Evolutionary conservation across 208 protist genomes (phyloP), one percentile per base, ranked within the genome.

Genomic region (Trypanosoma conorhini): DNA sequence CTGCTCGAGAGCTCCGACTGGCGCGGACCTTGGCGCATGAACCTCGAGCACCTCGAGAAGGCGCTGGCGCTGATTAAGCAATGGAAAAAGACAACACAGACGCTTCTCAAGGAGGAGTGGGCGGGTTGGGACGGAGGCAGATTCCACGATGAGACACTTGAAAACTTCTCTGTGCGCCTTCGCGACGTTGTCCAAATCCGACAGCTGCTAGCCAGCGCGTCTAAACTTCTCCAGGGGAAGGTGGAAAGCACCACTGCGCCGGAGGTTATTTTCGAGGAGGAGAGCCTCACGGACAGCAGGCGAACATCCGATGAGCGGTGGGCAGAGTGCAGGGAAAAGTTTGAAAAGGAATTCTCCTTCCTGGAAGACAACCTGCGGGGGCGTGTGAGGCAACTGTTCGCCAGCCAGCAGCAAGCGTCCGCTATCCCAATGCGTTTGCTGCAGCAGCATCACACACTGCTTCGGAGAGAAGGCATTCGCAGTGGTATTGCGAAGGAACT

Each of bases 341-440:
- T 94, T 69, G 83, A 95, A 55, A 86, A 87, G 69, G 86, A 97
- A 62, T 87, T 95, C 71, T 86, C 81, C 31, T 94, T 97, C 64
- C 24, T 94, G 4, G 88, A 95, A 76, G 83, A 85, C 40, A 79
- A 77, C 33, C 72, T 97, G 50, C 82, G 88, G 46, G 81, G 73
- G 44, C 78, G 83, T 33, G 72, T 93, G 28, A 88, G 83, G 79
- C 74, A 87, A 50, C 51, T 84, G 8, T 76, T 94, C 26, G 62
- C 33, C 60, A 17, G 52, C 76, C 21, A 69, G 63, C 35, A 79
- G 64, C 21, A 81, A 84, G 64, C 67, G 24, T 15, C 73, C 72
- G 72, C 50, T 42, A 62, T 13, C 2, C 17, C 38, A 0, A 63
- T 93, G 21, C 86, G 87, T 26, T 38, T 74, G 35, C 66, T 92